These are phyloP conservation scores for Nephelium lappaceum DNA, from an alignment of 345 rosid species.

Conservation along the genomic window DNA sequence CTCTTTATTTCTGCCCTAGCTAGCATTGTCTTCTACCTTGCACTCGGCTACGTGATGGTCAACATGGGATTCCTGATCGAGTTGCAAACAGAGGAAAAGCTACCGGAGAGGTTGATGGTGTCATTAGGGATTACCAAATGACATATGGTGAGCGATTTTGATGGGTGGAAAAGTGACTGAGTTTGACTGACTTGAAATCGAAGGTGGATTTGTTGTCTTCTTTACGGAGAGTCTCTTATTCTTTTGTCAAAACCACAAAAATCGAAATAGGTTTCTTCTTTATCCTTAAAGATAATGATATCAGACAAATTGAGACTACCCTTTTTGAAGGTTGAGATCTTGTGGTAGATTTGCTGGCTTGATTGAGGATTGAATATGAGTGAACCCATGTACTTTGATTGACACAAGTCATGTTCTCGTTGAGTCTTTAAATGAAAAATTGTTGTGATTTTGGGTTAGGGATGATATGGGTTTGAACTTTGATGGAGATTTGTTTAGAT, in stretches of 20 bases:
- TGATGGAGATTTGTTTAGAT: too few relatives aligned
- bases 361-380: conserved; percentile 25
- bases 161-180: too few relatives aligned
- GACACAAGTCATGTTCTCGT: conserved; percentile 47
- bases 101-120: too few relatives aligned
- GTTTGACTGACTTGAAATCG: conserved; percentile 52
- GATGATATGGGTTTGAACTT: too few relatives aligned
- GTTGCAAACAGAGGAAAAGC: too few relatives aligned
- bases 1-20: too few relatives aligned
- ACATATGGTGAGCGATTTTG: too few relatives aligned
- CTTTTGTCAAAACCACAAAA: conserved; percentile 54
- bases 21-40: too few relatives aligned
- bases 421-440: background rate
- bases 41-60: too few relatives aligned
- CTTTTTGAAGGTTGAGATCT: conserved; percentile 16
- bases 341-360: conserved; percentile 42
- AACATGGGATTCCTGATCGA: too few relatives aligned
- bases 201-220: conserved; percentile 46
- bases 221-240: conserved; percentile 40
- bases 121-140: too few relatives aligned
- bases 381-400: conserved; percentile 50
- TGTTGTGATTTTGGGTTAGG: too few relatives aligned
- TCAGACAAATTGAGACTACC: background rate
- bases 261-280: conserved; percentile 32
- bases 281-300: background rate